phyloP scores from a whole-genome alignment of 179 eudicot species.

The Pouteria campechiana region DNA sequence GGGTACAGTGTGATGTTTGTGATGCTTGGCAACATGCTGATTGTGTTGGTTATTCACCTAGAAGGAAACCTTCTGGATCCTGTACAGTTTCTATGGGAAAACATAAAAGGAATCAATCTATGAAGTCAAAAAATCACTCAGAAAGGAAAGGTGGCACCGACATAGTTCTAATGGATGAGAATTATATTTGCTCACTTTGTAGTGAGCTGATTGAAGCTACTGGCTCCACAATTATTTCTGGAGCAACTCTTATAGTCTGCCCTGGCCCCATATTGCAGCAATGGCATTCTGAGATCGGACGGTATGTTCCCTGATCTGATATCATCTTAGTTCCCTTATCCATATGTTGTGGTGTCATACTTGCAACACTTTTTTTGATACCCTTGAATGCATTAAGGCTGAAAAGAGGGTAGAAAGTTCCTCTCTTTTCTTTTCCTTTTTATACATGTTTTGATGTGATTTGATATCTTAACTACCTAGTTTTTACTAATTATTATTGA shows the following conservation, averaged over 20 bases:
- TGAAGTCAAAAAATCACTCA: slow-evolving; percentile 14
- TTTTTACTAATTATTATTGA: no score
- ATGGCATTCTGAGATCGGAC: slow-evolving; percentile 93
- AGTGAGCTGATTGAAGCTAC: slow-evolving; percentile 65
- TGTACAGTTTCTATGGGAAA: slow-evolving; percentile 11
- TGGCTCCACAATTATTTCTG: slow-evolving; percentile 64
- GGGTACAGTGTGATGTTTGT: slow-evolving; percentile 99
- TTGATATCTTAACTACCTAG: no score
- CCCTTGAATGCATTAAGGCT: not conserved
- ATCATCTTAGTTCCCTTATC: not conserved
- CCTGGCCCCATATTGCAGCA: slow-evolving; percentile 91
- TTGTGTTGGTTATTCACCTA: slow-evolving; percentile 61
- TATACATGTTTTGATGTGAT: not conserved
- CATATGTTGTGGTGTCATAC: not conserved
- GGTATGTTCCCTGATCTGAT: slow-evolving; percentile 33
- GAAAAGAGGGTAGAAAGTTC: not conserved
- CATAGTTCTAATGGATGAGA: slow-evolving; percentile 38
- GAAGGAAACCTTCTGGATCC: slow-evolving; percentile 15
- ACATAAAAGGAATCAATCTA: slow-evolving; percentile 11
- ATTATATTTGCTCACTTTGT: slow-evolving; percentile 63
- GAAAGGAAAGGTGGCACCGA: slow-evolving; percentile 31
- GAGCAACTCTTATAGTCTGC: slow-evolving; percentile 96
- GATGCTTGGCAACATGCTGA: slow-evolving; percentile 99
- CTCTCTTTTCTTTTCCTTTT: not conserved
- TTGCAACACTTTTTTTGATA: not conserved